Conservation (phyloP, 31 red algal species). For the Bonnemaisonia californica region DNA sequence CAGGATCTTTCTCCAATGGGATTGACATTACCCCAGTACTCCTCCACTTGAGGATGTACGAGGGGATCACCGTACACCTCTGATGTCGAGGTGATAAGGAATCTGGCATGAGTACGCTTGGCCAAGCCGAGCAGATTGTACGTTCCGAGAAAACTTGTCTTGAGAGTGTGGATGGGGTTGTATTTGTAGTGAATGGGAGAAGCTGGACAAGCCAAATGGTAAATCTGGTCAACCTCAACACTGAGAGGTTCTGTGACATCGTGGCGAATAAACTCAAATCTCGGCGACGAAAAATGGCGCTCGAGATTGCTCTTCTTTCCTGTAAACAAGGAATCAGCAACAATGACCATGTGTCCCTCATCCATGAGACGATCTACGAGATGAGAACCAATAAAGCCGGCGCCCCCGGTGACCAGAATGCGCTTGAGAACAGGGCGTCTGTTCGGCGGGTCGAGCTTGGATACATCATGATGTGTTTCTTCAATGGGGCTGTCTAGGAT, state of each 20-base stretch:
- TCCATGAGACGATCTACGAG: conserved; percentile 97
- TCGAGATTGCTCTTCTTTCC: conserved; percentile 95
- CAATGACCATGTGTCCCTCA: conserved; percentile 97
- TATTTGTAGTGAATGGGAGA: conserved; percentile 96
- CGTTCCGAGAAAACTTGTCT: conserved; percentile 97
- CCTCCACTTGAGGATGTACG: conserved; percentile 86
- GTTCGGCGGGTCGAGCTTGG: conserved; percentile 84
- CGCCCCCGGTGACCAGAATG: conserved; percentile 98
- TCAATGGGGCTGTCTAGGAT: conserved; percentile 46
- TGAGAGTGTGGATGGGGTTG: conserved; percentile 97
- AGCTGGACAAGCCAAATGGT: conserved; percentile 95
- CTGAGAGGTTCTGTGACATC: conserved; percentile 88
- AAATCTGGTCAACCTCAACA: conserved; percentile 94
- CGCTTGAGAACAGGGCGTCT: conserved; percentile 70
- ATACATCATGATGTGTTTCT: conserved; percentile 63
- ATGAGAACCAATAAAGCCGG: conserved; percentile 99
- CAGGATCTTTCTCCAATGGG: conserved; percentile 90
- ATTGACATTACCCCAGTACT: conserved; percentile 98
- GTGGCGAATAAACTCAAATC: conserved; percentile 95
- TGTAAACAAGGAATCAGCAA: conserved; percentile 91
- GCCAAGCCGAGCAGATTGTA: conserved; percentile 97
- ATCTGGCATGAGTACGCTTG: conserved; percentile 82
- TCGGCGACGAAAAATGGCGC: conserved; percentile 68
- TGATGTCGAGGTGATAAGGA: conserved; percentile 91
- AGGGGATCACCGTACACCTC: conserved; percentile 95